A percentile compares a stretch with the other conserved stretches of the same genome.
phyloP scores from a whole-genome alignment of 495 filamentous ascomycete genomes.

The Penicillium maclennaniae region DNA sequence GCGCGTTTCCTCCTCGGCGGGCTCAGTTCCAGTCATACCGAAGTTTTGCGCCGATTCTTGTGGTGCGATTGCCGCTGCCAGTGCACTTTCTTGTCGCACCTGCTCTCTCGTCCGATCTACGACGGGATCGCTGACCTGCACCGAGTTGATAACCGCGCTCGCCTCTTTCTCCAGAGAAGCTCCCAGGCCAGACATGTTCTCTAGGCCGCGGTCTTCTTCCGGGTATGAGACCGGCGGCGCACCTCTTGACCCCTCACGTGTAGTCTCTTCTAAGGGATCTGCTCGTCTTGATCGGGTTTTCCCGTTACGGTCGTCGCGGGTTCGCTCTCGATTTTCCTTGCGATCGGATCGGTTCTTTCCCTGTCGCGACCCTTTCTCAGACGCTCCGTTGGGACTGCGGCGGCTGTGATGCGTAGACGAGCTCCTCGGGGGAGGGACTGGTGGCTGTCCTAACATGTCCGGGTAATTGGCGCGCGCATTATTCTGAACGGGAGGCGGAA shows the following conservation, averaged over 20 bases:
- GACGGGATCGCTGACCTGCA: conserved; percentile 73
- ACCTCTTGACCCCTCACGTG: conserved; percentile 19
- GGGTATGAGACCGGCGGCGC: conserved; percentile 10
- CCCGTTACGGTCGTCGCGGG: conserved; percentile 32
- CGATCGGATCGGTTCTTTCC: conserved; percentile 31
- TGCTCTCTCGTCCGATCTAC: conserved; percentile 75
- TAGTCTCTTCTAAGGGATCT: conserved; percentile 28
- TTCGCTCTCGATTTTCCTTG: conserved; percentile 30
- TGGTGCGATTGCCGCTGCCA: conserved; percentile 49
- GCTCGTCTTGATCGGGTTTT: conserved; percentile 31
- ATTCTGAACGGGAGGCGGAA: conserved; percentile 28
- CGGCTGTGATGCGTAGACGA: conserved; percentile 42
- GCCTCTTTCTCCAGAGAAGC: conserved; percentile 34
- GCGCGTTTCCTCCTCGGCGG: conserved; percentile 58
- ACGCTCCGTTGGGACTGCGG: conserved; percentile 31
- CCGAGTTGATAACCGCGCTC: conserved; percentile 64
- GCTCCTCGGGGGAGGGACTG: conserved; percentile 42
- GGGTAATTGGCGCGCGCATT: conserved; percentile 34
- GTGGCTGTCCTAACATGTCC: conserved; percentile 39
- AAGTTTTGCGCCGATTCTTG: conserved; percentile 51
- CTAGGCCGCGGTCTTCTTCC: conserved; percentile 23
- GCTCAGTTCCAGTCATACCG: conserved; percentile 50
- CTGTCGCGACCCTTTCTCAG: conserved; percentile 36
- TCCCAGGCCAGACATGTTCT: conserved; percentile 21
- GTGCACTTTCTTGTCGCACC: conserved; percentile 63